A percentile compares a stretch with the other conserved stretches of the same genome.
Evolutionary conservation across 1,284 basidiomycete species (phyloP).

Genomic region (Singerocomus rubriflavus): DNA sequence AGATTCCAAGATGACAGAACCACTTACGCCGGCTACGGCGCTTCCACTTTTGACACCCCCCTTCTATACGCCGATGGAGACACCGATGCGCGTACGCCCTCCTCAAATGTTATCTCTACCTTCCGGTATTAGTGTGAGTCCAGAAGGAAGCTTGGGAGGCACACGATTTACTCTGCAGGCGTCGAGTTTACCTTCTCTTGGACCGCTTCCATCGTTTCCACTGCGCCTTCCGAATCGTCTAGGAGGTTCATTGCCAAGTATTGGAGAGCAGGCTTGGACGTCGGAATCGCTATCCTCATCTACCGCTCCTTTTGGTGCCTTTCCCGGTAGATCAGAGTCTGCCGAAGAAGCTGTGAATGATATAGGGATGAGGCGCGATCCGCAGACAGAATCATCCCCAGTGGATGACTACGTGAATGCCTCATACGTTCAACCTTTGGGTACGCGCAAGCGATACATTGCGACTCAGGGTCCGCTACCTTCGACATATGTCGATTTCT

Average conservation of each 20-base stretch:
- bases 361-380: neutral
- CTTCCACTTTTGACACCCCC: constrained; percentile 26
- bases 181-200: constrained; percentile 5
- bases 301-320: neutral
- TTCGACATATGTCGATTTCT: constrained; percentile 90
- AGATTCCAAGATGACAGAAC: constrained; percentile 19
- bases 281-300: constrained; percentile 5
- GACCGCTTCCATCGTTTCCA: constrained; percentile 15
- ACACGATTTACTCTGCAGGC: constrained; percentile 3
- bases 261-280: constrained; percentile 16
- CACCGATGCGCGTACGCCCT: constrained; percentile 13
- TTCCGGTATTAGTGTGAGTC: neutral
- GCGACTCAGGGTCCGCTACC: constrained; percentile 95
- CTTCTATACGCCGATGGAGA: constrained; percentile 33
- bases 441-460: constrained; percentile 82
- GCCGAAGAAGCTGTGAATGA: neutral
- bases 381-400: constrained; percentile 20
- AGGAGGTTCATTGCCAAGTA: constrained; percentile 15
- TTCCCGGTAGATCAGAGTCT: neutral
- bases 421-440: constrained; percentile 83
- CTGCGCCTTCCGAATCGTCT: constrained; percentile 23
- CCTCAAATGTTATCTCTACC: constrained; percentile 8
- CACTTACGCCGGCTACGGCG: constrained; percentile 25
- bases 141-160: constrained; percentile 10
- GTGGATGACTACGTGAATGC: constrained; percentile 93